A percentile compares a stretch with the other conserved stretches of the same genome.
These are phyloP conservation scores for Elymus sibiricus DNA, from an alignment of 176 grass and related monocot species.

Conservation along the genomic window DNA sequence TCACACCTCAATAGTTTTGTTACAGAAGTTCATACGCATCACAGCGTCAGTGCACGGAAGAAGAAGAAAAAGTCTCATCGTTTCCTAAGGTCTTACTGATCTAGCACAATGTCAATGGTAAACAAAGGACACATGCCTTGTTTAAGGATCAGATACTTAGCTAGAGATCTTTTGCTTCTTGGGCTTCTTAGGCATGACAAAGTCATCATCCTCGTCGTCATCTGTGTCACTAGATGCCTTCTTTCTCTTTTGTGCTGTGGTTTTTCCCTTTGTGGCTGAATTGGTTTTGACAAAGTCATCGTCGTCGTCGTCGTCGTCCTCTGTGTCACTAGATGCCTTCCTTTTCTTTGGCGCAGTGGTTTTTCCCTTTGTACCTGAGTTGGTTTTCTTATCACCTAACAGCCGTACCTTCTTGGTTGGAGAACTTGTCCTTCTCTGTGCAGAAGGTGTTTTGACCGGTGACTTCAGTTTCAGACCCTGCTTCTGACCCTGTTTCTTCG, in stretches of 20 bases:
- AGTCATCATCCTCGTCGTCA: slow-evolving; percentile 35
- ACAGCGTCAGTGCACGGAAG: neutral
- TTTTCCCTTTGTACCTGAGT: slow-evolving; percentile 22
- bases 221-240: slow-evolving; percentile 37
- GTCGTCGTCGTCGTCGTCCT: slow-evolving; percentile 27
- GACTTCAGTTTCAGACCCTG: slow-evolving; percentile 54
- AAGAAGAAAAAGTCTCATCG: slow-evolving; percentile 12
- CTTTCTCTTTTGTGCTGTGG: slow-evolving; percentile 33
- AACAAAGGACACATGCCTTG: neutral
- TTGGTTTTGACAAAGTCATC: slow-evolving; percentile 34
- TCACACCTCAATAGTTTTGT: neutral
- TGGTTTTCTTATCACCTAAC: slow-evolving; percentile 26
- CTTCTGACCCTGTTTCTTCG: slow-evolving; percentile 51
- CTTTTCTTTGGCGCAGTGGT: slow-evolving; percentile 36
- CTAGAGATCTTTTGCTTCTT: slow-evolving; percentile 50
- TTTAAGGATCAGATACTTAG: slow-evolving; percentile 28
- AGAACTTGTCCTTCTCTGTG: slow-evolving; percentile 28
- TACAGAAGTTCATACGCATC: neutral
- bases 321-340: slow-evolving; percentile 33
- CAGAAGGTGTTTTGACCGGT: slow-evolving; percentile 37
- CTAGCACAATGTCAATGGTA: slow-evolving; percentile 16
- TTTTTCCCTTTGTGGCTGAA: slow-evolving; percentile 13
- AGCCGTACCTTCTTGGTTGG: slow-evolving; percentile 16
- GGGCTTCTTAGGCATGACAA: slow-evolving; percentile 9
- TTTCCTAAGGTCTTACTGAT: slow-evolving; percentile 18